Evolutionary conservation across 441 rosid species (phyloP).

Genomic region (Pelargonium cotyledonis): DNA sequence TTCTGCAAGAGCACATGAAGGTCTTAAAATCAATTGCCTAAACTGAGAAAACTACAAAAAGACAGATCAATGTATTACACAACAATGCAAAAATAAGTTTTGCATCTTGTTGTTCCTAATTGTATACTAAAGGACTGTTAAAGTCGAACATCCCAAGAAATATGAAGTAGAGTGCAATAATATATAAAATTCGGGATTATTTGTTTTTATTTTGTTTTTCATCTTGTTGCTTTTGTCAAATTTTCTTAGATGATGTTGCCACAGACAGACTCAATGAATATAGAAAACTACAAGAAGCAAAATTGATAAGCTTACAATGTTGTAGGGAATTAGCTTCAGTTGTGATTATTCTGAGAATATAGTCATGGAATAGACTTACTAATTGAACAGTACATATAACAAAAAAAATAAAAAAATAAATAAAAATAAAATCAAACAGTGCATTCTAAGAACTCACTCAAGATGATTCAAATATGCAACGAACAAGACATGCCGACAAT

Average conservation of each 20-base stretch:
- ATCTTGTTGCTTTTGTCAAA: too few relatives aligned
- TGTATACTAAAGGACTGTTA: not conserved
- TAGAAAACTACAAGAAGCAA: too few relatives aligned
- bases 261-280: not conserved
- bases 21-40: not conserved
- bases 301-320: not conserved
- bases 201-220: too few relatives aligned
- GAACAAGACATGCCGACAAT: too few relatives aligned
- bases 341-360: not conserved
- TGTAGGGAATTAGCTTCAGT: not conserved
- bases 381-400: not conserved
- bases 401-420: too few relatives aligned
- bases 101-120: not conserved
- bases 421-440: too few relatives aligned
- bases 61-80: not conserved
- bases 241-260: not conserved
- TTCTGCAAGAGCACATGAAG: slow-evolving; percentile 29
- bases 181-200: too few relatives aligned
- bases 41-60: not conserved
- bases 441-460: too few relatives aligned
- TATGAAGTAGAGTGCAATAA: too few relatives aligned
- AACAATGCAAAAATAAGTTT: not conserved
- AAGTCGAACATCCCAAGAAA: too few relatives aligned
- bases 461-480: too few relatives aligned
- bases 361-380: not conserved